These are phyloP conservation scores for Kwoniella sp. DNA, from an alignment of 768 basidiomycete species.

Conservation along the genomic window DNA sequence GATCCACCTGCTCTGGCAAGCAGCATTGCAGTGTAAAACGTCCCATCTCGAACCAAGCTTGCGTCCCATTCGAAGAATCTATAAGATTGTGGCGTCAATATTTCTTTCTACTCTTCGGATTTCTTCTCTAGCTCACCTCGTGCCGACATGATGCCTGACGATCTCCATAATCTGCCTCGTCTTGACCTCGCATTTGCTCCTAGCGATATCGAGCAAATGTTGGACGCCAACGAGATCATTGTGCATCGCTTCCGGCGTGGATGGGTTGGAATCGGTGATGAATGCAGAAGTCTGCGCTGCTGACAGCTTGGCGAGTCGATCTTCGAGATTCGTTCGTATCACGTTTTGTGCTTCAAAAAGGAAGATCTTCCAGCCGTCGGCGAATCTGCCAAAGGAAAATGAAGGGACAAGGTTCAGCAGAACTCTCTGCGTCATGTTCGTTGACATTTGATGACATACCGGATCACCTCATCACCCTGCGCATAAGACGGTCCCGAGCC, in stretches of 20 bases:
- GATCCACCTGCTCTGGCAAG: conserved; percentile 65
- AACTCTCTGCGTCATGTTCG: neutral
- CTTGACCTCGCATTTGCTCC: conserved; percentile 60
- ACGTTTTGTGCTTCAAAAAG: conserved; percentile 88
- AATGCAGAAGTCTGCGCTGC: conserved; percentile 26
- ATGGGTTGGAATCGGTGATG: conserved; percentile 25
- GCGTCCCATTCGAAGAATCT: conserved; percentile 83
- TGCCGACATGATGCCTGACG: conserved; percentile 61
- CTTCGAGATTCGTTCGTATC: conserved; percentile 79
- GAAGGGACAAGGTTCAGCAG: neutral
- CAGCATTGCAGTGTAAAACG: conserved; percentile 80
- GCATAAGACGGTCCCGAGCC: conserved; percentile 43
- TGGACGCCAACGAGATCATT: conserved; percentile 52
- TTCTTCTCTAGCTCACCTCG: conserved; percentile 36
- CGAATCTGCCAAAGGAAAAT: conserved; percentile 7
- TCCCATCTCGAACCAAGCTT: conserved; percentile 82
- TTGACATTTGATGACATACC: conserved; percentile 38
- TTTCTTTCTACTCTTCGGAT: neutral
- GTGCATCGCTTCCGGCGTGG: conserved; percentile 34
- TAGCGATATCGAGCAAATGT: conserved; percentile 60
- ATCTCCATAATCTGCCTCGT: conserved; percentile 60
- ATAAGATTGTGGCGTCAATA: neutral
- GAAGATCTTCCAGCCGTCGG: conserved; percentile 65
- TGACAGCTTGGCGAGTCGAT: conserved; percentile 58
- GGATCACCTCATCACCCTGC: conserved; percentile 63